A percentile compares a stretch with the other conserved stretches of the same genome.
phyloP scores from a whole-genome alignment of 2,329 filamentous ascomycete species.

The Phyllachora maydis region DNA sequence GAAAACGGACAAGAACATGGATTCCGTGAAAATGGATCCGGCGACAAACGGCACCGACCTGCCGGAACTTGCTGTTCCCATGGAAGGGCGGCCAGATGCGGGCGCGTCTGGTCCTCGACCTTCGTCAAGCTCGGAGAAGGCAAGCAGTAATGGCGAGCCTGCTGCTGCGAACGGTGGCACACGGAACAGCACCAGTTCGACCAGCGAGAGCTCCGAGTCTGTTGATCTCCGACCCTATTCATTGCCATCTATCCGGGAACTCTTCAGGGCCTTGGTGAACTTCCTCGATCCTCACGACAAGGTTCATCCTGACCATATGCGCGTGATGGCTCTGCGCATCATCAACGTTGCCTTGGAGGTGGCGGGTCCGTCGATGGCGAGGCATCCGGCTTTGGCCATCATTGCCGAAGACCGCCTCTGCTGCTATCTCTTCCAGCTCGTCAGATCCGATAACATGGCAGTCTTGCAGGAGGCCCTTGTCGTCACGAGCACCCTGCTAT shows the following conservation, averaged over 20 bases:
- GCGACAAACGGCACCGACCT: slow-evolving; percentile 36
- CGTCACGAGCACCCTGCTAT: slow-evolving; percentile 75
- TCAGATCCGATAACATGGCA: slow-evolving; percentile 88
- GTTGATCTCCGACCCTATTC: slow-evolving; percentile 70
- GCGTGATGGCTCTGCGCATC: slow-evolving; percentile 91
- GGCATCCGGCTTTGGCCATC: slow-evolving; percentile 69
- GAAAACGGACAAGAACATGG: slow-evolving; percentile 45
- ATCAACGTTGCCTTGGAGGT: slow-evolving; percentile 96
- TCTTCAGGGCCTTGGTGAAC: slow-evolving; percentile 86
- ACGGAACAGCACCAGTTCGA: slow-evolving; percentile 9
- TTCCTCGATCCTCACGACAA: slow-evolving; percentile 84
- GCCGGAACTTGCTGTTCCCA: slow-evolving; percentile 5
- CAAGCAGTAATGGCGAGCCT: slow-evolving; percentile 8
- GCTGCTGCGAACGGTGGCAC: slow-evolving; percentile 6
- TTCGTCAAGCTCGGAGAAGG: slow-evolving; percentile 21
- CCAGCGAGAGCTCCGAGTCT: slow-evolving; percentile 15
- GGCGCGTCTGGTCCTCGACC: slow-evolving; percentile 11
- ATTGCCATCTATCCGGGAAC: slow-evolving; percentile 77
- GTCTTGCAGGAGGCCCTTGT: slow-evolving; percentile 84
- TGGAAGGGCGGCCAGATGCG: slow-evolving; percentile 1
- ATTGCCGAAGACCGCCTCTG: slow-evolving; percentile 88
- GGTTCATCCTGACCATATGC: slow-evolving; percentile 84
- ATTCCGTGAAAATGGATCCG: slow-evolving; percentile 68
- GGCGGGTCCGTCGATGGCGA: slow-evolving; percentile 82
- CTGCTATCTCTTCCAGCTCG: slow-evolving; percentile 85